A percentile compares a stretch with the other conserved stretches of the same genome.
Conservation (phyloP, 257 asterid species). For the Solanum okadae region DNA sequence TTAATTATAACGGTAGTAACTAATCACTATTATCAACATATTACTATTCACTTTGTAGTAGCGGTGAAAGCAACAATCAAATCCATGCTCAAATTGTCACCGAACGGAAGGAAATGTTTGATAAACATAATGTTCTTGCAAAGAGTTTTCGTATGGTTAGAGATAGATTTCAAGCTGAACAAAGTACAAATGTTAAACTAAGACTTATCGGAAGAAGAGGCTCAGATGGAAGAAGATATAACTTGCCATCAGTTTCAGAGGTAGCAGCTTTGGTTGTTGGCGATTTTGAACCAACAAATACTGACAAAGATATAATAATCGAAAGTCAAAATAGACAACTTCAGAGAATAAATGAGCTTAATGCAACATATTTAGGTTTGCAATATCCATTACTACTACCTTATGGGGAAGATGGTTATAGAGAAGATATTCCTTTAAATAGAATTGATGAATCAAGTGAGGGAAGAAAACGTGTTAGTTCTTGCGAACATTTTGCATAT, state of each 20-base stretch:
- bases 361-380: not conserved
- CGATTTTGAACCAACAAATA: not conserved
- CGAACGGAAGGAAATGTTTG: not conserved
- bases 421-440: not conserved
- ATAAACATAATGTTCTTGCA: not conserved
- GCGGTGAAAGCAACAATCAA: no score
- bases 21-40: no score
- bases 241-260: not conserved
- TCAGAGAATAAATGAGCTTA: not conserved
- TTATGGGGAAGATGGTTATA: not conserved
- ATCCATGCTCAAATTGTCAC: no score
- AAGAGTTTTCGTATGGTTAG: not conserved
- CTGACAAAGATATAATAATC: not conserved
- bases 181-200: not conserved
- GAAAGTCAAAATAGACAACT: not conserved
- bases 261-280: not conserved
- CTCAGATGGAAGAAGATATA: not conserved
- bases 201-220: not conserved
- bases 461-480: not conserved
- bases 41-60: not conserved
- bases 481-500: not conserved
- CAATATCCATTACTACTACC: no score
- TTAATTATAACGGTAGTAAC: no score
- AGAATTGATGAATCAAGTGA: not conserved
- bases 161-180: not conserved